Evolutionary conservation across 805 yeast species (phyloP).

Genomic region (Priceomyces fermenticarens): DNA sequence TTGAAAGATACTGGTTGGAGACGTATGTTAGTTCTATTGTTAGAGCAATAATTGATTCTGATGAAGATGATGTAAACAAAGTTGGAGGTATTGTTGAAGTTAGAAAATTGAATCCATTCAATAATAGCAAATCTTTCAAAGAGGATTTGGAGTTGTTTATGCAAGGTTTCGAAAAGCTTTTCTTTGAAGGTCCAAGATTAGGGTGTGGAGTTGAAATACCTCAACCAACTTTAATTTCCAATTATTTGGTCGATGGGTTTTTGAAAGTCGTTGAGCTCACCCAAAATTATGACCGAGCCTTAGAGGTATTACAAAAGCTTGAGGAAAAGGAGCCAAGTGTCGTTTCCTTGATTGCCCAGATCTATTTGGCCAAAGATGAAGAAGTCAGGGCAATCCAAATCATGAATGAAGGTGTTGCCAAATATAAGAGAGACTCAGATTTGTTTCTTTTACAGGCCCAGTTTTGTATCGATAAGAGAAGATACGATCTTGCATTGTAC

Average conservation of each 20-base stretch:
- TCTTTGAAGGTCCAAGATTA: slow-evolving; percentile 59
- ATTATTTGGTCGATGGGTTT: slow-evolving; percentile 75
- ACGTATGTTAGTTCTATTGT: slow-evolving; percentile 69
- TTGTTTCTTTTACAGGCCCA: slow-evolving; percentile 56
- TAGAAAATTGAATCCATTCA: slow-evolving; percentile 76
- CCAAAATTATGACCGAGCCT: slow-evolving; percentile 58
- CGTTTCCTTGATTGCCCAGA: slow-evolving; percentile 51
- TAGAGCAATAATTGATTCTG: slow-evolving; percentile 64
- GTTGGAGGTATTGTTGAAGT: slow-evolving; percentile 73
- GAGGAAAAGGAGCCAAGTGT: slow-evolving; percentile 55
- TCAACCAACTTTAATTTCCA: slow-evolving; percentile 58
- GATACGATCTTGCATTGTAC: slow-evolving; percentile 55
- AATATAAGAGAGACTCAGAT: slow-evolving; percentile 53
- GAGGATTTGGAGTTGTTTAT: slow-evolving; percentile 46
- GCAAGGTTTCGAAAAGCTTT: slow-evolving; percentile 63
- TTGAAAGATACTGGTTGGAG: slow-evolving; percentile 47
- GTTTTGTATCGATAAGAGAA: slow-evolving; percentile 51
- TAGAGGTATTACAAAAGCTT: slow-evolving; percentile 56
- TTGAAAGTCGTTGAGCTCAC: slow-evolving; percentile 62
- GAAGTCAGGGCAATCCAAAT: slow-evolving; percentile 57
- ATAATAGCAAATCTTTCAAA: slow-evolving; percentile 43
- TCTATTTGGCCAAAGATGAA: slow-evolving; percentile 51
- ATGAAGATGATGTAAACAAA: slow-evolving; percentile 62
- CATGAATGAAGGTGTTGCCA: slow-evolving; percentile 48
- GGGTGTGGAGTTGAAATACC: slow-evolving; percentile 71